Percentiles rank a stretch among this genome's conserved stretches.
Evolutionary conservation across 1,284 basidiomycete genomes (phyloP).

Genomic region (Pisolithus thermaeus): DNA sequence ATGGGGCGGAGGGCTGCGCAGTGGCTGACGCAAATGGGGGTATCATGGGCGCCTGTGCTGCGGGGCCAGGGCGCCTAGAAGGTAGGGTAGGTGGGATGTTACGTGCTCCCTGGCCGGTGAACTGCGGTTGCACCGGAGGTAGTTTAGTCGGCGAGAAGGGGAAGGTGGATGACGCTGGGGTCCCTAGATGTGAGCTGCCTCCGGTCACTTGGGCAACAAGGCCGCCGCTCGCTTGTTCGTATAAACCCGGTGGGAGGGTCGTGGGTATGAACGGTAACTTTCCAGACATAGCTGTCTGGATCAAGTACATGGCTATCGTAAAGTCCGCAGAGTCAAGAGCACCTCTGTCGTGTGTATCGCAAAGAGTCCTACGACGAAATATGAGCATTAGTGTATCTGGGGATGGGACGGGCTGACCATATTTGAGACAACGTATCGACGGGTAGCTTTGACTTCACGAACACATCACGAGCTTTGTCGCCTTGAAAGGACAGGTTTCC

Average conservation of each 20-base stretch:
- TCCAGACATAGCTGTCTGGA: constrained; percentile 87
- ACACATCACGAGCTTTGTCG: constrained; percentile 89
- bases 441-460: constrained; percentile 88
- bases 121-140: constrained; percentile 47
- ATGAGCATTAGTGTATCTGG: constrained; percentile 5
- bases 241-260: constrained; percentile 82
- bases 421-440: constrained; percentile 91
- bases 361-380: constrained; percentile 65
- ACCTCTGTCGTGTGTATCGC: constrained; percentile 92
- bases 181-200: constrained; percentile 49
- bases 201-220: constrained; percentile 57
- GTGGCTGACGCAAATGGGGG: constrained; percentile 23
- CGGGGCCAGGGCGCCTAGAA: constrained; percentile 15
- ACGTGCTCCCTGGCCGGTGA: constrained; percentile 46
- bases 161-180: constrained; percentile 38
- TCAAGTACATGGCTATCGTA: constrained; percentile 94
- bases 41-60: constrained; percentile 12
- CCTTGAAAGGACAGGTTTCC: constrained; percentile 38
- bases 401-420: constrained; percentile 55
- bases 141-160: constrained; percentile 29
- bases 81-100: constrained; percentile 15
- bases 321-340: constrained; percentile 90
- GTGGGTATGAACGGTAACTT: constrained; percentile 72
- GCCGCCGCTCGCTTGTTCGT: constrained; percentile 74
- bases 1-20: constrained; percentile 35